Base-by-base conservation (phyloP, 495 filamentous ascomycete species). In the Podospora sp. region DNA sequence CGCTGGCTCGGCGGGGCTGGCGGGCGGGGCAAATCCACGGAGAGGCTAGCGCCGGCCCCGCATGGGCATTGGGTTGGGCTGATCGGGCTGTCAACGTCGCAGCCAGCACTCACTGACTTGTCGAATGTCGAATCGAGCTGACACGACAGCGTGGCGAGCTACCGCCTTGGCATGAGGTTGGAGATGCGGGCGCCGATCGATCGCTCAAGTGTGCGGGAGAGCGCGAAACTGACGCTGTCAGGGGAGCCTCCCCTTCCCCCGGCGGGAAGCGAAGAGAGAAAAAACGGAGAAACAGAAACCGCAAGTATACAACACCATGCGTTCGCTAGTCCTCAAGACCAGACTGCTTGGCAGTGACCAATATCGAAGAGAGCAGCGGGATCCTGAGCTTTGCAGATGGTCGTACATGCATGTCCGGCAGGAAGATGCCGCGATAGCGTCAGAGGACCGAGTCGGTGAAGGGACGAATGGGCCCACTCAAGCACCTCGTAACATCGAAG, bases 351-450 rank as follows among this genome's bases (percentile, higher is more conserved):
- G 75, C 72, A 25, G 62, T 71, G 53, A 66, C 59, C 53, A 29
- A 60, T 79, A 72, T 76, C 78, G 77, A 80, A 78, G 77, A 80
- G 81, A 83, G 79, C 81, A 79, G 78, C 52, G 52, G n/a, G 52
- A 55, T 55, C 52, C 52, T n/a, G 52, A 55, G 52, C 24, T 55
- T 26, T 33, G 29, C 29, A 8, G 29, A 33, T 33, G 29, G 29
- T 4, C 29, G 29, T 33, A n/a, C n/a, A n/a, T n/a, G n/a, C n/a
- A n/a, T n/a, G n/a, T n/a, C n/a, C n/a, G n/a, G n/a, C n/a, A n/a
- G n/a, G n/a, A n/a, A n/a, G n/a, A n/a, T n/a, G n/a, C n/a, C n/a
- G n/a, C n/a, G n/a, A n/a, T n/a, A n/a, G n/a, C n/a, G n/a, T n/a
- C n/a, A n/a, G n/a, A n/a, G n/a, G n/a, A n/a, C n/a, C n/a, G n/a